A percentile compares a stretch with the other conserved stretches of the same genome.
phyloP scores from a whole-genome alignment of 352 stramenopile genomes.

The Phytopythium aichiense region DNA sequence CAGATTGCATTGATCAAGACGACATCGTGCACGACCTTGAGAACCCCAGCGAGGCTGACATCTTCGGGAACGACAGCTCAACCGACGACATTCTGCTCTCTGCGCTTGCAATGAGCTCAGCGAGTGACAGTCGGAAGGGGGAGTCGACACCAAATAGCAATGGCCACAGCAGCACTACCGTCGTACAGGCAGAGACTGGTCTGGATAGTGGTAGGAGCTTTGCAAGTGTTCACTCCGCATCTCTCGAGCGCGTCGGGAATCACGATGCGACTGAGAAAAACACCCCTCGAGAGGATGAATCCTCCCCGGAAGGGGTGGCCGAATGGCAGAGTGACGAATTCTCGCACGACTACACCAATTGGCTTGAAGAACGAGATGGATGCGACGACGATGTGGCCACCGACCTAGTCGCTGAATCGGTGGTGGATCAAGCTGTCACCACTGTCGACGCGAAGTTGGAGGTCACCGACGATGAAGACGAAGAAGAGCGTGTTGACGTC shows the following conservation, averaged over 20 bases:
- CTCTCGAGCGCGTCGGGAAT: neutral
- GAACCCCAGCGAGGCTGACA: neutral
- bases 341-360: neutral
- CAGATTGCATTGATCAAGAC: neutral
- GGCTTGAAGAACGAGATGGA: neutral
- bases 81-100: conserved; percentile 3
- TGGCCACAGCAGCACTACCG: neutral
- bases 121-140: neutral
- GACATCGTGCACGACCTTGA: neutral
- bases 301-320: neutral
- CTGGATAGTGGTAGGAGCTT: neutral
- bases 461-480: conserved; percentile 12
- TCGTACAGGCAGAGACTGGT: neutral
- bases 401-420: neutral
- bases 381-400: neutral
- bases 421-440: neutral
- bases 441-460: neutral
- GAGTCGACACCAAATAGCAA: neutral
- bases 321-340: neutral
- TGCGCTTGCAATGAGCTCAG: neutral
- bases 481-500: conserved; percentile 36
- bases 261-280: neutral
- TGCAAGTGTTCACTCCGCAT: neutral
- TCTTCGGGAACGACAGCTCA: conserved; percentile 1
- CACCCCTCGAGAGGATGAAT: neutral